Evolutionary conservation across 2,329 filamentous ascomycete species (phyloP).

Genomic region (Pyricularia sp.): DNA sequence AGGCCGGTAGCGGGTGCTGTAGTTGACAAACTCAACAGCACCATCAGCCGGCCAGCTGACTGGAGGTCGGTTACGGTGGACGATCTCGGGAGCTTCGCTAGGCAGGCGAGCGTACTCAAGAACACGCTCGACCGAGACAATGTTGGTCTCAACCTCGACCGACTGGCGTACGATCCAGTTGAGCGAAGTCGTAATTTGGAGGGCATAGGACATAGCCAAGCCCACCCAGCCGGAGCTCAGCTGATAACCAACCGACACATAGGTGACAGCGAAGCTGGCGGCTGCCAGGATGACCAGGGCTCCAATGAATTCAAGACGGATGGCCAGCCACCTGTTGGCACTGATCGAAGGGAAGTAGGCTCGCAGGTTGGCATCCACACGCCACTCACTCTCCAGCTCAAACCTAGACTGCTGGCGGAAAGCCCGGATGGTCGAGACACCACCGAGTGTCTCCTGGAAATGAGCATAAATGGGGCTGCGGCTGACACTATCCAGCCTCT

Average conservation of each 20-base stretch:
- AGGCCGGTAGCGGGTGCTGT: conserved; percentile 85
- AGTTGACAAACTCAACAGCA: conserved; percentile 83
- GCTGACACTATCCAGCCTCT: conserved; percentile 89
- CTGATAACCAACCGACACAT: conserved; percentile 52
- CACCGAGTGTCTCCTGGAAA: conserved; percentile 93
- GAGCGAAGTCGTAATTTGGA: conserved; percentile 92
- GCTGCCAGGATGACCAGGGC: conserved; percentile 86
- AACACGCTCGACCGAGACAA: conserved; percentile 95
- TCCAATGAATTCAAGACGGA: conserved; percentile 91
- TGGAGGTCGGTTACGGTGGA: conserved; percentile 76
- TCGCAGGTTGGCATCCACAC: conserved; percentile 86
- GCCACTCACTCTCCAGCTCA: conserved; percentile 90
- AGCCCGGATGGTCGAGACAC: conserved; percentile 89
- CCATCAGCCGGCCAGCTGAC: conserved; percentile 89
- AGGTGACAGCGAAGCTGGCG: conserved; percentile 72
- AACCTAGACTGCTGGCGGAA: conserved; percentile 86
- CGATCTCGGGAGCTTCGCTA: conserved; percentile 89
- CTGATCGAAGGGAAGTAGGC: conserved; percentile 96
- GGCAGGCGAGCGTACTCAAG: conserved; percentile 89
- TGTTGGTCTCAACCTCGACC: conserved; percentile 99
- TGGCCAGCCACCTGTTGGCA: conserved; percentile 87
- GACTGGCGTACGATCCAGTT: conserved; percentile 99
- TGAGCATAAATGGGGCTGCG: conserved; percentile 96
- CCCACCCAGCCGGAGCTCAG: conserved; percentile 71
- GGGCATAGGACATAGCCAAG: conserved; percentile 90